These are phyloP conservation scores for Peniophora sp. DNA, from an alignment of 1,284 basidiomycete genomes.

Conservation along the genomic window DNA sequence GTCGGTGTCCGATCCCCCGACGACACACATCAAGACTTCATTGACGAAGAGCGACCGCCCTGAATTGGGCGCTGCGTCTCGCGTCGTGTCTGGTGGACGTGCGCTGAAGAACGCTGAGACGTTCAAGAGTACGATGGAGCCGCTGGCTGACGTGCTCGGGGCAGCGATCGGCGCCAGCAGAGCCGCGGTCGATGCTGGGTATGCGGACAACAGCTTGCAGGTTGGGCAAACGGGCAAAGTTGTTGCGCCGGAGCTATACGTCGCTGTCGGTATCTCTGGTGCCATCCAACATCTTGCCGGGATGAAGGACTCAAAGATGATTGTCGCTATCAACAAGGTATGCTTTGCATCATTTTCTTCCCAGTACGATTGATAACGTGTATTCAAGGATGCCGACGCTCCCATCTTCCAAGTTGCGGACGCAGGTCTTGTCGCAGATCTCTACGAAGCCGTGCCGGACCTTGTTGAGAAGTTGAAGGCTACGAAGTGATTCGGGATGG, in stretches of 20 bases:
- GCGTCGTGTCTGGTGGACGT: constrained; percentile 93
- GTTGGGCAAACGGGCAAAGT: constrained; percentile 99
- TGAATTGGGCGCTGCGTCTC: constrained; percentile 81
- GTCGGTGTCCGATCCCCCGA: constrained; percentile 51
- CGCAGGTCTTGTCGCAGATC: constrained; percentile 87
- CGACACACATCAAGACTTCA: constrained; percentile 79
- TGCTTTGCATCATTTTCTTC: neutral
- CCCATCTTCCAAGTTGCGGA: constrained; percentile 99
- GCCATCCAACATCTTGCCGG: constrained; percentile 99
- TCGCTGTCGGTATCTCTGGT: constrained; percentile 95
- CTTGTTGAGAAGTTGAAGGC: constrained; percentile 76
- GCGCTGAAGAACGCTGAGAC: constrained; percentile 94
- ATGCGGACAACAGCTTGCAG: constrained; percentile 96
- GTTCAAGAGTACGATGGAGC: constrained; percentile 84
- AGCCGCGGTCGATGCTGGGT: constrained; percentile 97
- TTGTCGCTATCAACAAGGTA: constrained; percentile 97
- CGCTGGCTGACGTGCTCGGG: constrained; percentile 87
- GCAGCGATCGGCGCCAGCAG: constrained; percentile 97
- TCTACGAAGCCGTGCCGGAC: constrained; percentile 86
- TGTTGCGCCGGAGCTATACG: constrained; percentile 90
- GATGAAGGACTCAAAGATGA: constrained; percentile 99
- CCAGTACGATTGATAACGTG: constrained; percentile 6
- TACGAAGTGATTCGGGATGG: neutral
- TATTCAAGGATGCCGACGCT: constrained; percentile 81
- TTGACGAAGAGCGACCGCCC: constrained; percentile 91